Conservation (phyloP, 768 basidiomycete species). For the Tylopilus plumbeoviolaceoides region DNA sequence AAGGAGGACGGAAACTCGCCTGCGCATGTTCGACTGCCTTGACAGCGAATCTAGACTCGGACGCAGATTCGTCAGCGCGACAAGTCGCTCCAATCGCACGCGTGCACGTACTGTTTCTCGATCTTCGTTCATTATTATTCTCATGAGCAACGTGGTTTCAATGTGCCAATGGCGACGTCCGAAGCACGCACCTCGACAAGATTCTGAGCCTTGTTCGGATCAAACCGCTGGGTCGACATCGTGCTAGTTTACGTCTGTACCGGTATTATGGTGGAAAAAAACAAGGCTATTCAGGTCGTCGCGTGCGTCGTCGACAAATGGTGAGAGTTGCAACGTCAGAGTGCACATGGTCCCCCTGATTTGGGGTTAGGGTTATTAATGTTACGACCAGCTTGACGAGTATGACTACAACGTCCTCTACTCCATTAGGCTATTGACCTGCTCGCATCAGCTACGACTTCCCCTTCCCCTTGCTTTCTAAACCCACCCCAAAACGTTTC, state of each 20-base stretch:
- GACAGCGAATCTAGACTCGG: conserved; percentile 43
- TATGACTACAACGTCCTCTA: background rate
- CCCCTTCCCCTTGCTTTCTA: conserved; percentile 27
- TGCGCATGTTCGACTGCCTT: conserved; percentile 96
- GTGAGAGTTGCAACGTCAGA: background rate
- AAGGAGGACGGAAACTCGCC: conserved; percentile 42
- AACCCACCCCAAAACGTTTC: conserved; percentile 63
- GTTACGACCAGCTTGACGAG: too few relatives aligned
- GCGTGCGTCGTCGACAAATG: background rate
- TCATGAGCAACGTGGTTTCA: conserved; percentile 20
- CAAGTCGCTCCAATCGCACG: background rate
- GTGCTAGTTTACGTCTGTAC: conserved; percentile 22
- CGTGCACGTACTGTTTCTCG: conserved; percentile 81
- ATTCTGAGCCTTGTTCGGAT: conserved; percentile 92
- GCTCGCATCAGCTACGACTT: conserved; percentile 14
- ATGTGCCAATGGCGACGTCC: conserved; percentile 6
- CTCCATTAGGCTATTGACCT: background rate
- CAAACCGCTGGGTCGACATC: conserved; percentile 59
- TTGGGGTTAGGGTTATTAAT: conserved; percentile 30
- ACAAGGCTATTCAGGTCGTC: conserved; percentile 1
- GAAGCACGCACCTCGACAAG: conserved; percentile 64
- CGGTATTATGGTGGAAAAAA: background rate
- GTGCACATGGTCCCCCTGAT: conserved; percentile 9
- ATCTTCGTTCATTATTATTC: conserved; percentile 50
- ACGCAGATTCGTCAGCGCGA: conserved; percentile 10